Base-by-base conservation (phyloP, 164 flowering plant species). In the Stephania japonica region DNA sequence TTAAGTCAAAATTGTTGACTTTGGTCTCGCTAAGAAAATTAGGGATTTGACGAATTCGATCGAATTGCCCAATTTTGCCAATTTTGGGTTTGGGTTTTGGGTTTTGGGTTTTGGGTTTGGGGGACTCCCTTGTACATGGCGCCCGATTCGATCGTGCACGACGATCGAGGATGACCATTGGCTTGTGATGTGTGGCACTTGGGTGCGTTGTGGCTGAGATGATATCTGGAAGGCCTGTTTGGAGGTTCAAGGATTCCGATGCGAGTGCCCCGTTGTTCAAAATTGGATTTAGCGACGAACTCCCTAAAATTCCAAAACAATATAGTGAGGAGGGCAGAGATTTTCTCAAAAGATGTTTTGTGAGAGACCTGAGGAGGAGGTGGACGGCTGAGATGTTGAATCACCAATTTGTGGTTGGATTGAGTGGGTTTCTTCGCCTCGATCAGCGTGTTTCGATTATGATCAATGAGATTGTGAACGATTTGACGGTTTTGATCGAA, bases 81-180 rank as follows among this genome's bases (percentile, higher is more conserved):
- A n/a, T n/a, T n/a, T n/a, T n/a, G n/a, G n/a, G n/a, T n/a, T n/a
- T n/a, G n/a, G n/a, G n/a, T n/a, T n/a, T n/a, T n/a, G n/a, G n/a
- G n/a, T n/a, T n/a, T n/a, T n/a, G n/a, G n/a, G n/a, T n/a, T n/a
- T 32, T 32, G n/a, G 80, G 74, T 68, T 73, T 85, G 93, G 24
- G 98, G 98, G 0, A 91, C 98, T 23, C 94, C 96, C 38, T 49
- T 89, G 77, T 88, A 87, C 44, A 84, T 89, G 88, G 78, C 98
- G 56, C 98, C 98, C 71, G 98, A 94, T 70, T 77, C 85, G 5
- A 86, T 88, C 4, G 75, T 78, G 50, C 72, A 78, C n/a, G 82
- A 83, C 13, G 88, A 83, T 70, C 76, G 78, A 42, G 95, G 82
- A 38, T 2, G 38, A 32, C 4, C 38, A 4, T 27, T 91, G 9